Conservation (phyloP, 2,329 filamentous ascomycete genomes). For the Aspergillus transmontanensis region DNA sequence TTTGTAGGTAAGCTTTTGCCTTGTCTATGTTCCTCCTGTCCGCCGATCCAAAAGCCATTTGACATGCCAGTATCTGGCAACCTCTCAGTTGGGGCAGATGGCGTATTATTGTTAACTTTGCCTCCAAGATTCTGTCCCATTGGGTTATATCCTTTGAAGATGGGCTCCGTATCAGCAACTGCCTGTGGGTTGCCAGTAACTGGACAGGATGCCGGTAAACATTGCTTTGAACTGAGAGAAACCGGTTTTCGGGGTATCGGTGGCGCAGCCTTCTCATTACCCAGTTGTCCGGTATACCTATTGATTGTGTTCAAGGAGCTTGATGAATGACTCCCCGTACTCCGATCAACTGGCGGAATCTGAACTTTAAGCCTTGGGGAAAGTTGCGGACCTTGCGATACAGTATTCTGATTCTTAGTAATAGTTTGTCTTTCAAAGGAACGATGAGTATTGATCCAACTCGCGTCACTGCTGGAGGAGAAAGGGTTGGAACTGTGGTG, state of each 20-base stretch:
- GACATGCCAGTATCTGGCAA: neutral
- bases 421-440: slow-evolving; percentile 17
- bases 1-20: neutral
- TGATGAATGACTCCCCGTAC: neutral
- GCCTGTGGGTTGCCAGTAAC: neutral
- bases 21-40: neutral
- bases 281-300: neutral
- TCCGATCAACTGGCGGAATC: neutral
- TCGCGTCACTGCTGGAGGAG: slow-evolving; percentile 69
- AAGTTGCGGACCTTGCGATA: slow-evolving; percentile 24
- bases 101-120: neutral
- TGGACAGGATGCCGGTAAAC: neutral
- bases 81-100: neutral
- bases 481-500: slow-evolving; percentile 82
- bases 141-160: neutral
- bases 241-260: slow-evolving; percentile 66
- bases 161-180: neutral
- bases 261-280: slow-evolving; percentile 45
- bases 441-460: slow-evolving; percentile 67
- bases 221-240: slow-evolving; percentile 29
- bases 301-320: neutral
- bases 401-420: slow-evolving; percentile 5
- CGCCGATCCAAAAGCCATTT: neutral
- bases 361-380: slow-evolving; percentile 21
- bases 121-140: neutral